These are phyloP conservation scores for Arthroderma sp. DNA, from an alignment of 2,329 filamentous ascomycete species.

Conservation along the genomic window DNA sequence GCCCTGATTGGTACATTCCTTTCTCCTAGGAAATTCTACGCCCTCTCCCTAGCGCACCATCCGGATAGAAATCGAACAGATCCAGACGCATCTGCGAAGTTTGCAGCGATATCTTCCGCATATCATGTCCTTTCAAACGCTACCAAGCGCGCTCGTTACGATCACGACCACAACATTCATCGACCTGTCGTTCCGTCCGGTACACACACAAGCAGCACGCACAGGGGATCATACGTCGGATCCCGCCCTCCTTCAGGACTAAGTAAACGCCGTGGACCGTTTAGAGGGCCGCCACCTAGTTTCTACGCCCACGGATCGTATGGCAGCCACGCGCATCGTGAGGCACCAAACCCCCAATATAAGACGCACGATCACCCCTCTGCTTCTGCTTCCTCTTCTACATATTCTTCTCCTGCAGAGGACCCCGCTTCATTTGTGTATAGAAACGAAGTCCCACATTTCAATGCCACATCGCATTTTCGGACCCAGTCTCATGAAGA, in stretches of 20 bases:
- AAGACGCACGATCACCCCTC: not conserved
- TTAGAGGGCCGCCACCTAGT: constrained; percentile 73
- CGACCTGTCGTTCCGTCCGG: constrained; percentile 16
- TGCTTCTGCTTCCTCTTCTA: constrained; percentile 8
- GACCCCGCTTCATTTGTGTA: constrained; percentile 27
- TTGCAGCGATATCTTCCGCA: constrained; percentile 71
- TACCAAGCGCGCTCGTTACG: constrained; percentile 65
- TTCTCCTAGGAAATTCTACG: constrained; percentile 55
- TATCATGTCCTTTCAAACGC: constrained; percentile 63
- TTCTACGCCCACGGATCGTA: constrained; percentile 78
- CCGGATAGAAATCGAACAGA: constrained; percentile 78
- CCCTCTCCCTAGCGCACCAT: constrained; percentile 80
- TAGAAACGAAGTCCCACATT: constrained; percentile 54
- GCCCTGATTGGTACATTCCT: not conserved
- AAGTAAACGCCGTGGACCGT: constrained; percentile 59
- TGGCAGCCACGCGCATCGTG: constrained; percentile 48
- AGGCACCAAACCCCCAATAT: constrained; percentile 17
- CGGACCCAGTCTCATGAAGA: constrained; percentile 58
- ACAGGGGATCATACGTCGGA: constrained; percentile 40
- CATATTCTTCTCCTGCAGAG: constrained; percentile 10
- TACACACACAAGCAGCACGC: constrained; percentile 22
- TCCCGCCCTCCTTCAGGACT: constrained; percentile 68
- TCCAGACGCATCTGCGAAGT: constrained; percentile 57
- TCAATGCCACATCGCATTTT: constrained; percentile 60
- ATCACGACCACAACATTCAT: constrained; percentile 42